These are phyloP conservation scores for Dactylellina haptotyla DNA, from an alignment of 2,329 filamentous ascomycete genomes.

Conservation along the genomic window DNA sequence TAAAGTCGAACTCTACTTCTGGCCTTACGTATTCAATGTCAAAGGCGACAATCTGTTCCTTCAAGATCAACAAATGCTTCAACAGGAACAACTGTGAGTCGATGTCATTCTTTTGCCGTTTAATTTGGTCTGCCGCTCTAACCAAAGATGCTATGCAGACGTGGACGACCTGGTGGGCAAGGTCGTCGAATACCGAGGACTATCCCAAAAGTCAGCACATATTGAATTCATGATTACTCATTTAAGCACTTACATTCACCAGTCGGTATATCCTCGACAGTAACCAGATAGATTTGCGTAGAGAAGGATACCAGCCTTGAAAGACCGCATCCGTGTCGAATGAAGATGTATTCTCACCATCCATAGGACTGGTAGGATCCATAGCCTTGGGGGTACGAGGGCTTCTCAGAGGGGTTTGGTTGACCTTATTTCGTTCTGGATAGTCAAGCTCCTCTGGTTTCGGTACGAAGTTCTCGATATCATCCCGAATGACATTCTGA, in stretches of 20 bases:
- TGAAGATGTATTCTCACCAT: constrained; percentile 64
- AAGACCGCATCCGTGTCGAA: constrained; percentile 69
- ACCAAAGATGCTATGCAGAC: constrained; percentile 87
- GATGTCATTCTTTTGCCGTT: constrained; percentile 68
- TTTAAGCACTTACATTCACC: constrained; percentile 68
- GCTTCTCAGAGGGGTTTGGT: constrained; percentile 67
- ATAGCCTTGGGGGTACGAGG: constrained; percentile 60
- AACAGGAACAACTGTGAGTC: constrained; percentile 93
- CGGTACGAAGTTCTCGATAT: constrained; percentile 74
- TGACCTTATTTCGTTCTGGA: constrained; percentile 65
- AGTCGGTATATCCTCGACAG: constrained; percentile 76
- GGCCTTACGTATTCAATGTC: constrained; percentile 83
- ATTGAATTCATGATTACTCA: not conserved
- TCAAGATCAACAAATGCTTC: constrained; percentile 91
- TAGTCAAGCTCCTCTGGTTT: constrained; percentile 74
- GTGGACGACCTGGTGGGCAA: constrained; percentile 84
- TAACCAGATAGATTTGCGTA: constrained; percentile 74
- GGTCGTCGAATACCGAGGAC: constrained; percentile 76
- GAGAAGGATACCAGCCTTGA: constrained; percentile 73
- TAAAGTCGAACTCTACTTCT: constrained; percentile 74
- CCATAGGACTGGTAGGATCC: constrained; percentile 65
- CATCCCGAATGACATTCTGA: constrained; percentile 71
- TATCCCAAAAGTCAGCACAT: constrained; percentile 57
- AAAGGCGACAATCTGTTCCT: constrained; percentile 94
- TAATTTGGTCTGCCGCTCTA: constrained; percentile 74